These are phyloP conservation scores for Citrus sinensis DNA, from an alignment of 345 rosid genomes.

Conservation along the genomic window DVS_A1.0 CM039166.1:24662501-24663000, in stretches of 20 bases:
- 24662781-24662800: slow-evolving; percentile 66
- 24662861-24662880: slow-evolving; percentile 90
- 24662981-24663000: slow-evolving; percentile 70
- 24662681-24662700: slow-evolving; percentile 48
- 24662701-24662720: slow-evolving; percentile 59
- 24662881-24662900: slow-evolving; percentile 72
- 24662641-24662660: slow-evolving; percentile 64
- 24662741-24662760: slow-evolving; percentile 90
- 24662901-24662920: slow-evolving; percentile 65
- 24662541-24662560: slow-evolving; percentile 83
- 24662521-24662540: slow-evolving; percentile 74
- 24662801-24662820: slow-evolving; percentile 68
- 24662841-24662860: slow-evolving; percentile 72
- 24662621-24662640: slow-evolving; percentile 82
- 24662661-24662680: slow-evolving; percentile 79
- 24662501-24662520: slow-evolving; percentile 85
- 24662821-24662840: slow-evolving; percentile 55
- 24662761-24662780: slow-evolving; percentile 70
- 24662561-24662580: slow-evolving; percentile 81
- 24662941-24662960: slow-evolving; percentile 71
- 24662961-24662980: slow-evolving; percentile 92
- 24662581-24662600: slow-evolving; percentile 62
- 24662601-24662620: slow-evolving; percentile 63
- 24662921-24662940: slow-evolving; percentile 50
- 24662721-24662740: slow-evolving; percentile 69